Base-by-base conservation (phyloP, 2,329 filamentous ascomycete species). In the Metarhizium rileyi region DNA sequence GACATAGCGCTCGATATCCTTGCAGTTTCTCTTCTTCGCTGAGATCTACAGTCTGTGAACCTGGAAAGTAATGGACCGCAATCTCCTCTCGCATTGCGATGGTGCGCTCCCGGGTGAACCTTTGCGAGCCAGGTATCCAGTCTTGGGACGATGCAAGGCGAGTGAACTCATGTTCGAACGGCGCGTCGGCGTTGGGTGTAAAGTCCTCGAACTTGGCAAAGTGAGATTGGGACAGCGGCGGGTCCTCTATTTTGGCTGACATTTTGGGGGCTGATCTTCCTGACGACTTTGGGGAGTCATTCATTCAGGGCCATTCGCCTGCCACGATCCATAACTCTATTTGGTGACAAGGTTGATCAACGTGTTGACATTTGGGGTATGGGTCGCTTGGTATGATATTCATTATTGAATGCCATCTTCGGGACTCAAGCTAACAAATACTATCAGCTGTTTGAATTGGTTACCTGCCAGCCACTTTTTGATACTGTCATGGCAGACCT, bases 81-180 rank as follows among this genome's bases (percentile, higher is more conserved):
- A 65, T 48, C 42, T 66, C 62, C 35, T 59, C 52, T 8, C 55
- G 51, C 45, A 65, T 58, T 0, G 61, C 62, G 47, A 63, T 63
- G 25, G 63, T 65, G 52, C 63, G 62, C 52, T 66, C 53, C 22
- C 46, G 52, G 6, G 42, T 55, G 49, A 62, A 64, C 27, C 57
- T 16, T 43, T 61, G 61, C 3, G 59, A 60, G 20, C 62, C 60
- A 18, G 57, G 56, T 28, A 57, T 44, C 61, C 60, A 64, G 25
- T 58, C 22, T 48, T 65, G 62, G 4, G 63, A 64, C 2, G 58
- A 61, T 3, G 62, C 61, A 45, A 65, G 60, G 38, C 63, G 60
- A 7, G 52, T 48, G 42, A 65, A 66, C 45, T 66, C 60, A 23
- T 62, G 7, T 41, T 65, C 59, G 30, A 66, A 66, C 0, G 60